Base-by-base conservation (phyloP, 2,329 filamentous ascomycete genomes). In the Nigrospora oryzae region DNA sequence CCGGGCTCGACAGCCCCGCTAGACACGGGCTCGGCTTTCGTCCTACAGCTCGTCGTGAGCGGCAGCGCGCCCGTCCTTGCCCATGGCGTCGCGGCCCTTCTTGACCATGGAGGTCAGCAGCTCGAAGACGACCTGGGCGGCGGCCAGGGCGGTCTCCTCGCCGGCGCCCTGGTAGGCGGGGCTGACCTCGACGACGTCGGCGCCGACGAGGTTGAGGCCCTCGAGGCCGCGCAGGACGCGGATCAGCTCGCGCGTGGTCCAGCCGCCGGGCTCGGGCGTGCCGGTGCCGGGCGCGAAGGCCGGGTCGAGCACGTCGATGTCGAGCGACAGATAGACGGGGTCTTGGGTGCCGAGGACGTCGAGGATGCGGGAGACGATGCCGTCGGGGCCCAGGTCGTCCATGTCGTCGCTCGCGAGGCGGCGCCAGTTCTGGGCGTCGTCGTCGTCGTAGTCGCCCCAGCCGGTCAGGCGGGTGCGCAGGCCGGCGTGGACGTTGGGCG, bases 231-330 rank as follows among this genome's bases (percentile, higher is more conserved):
- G 73, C 60, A 95, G 65, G 46, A 95, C 88, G 12, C 85, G 73
- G 51, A 95, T 91, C 54, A 95, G 71, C 69, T 95, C 90, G 42
- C 89, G 73, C 16, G 86, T 94, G 6, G 87, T 93, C 89, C 89
- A 95, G 34, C 89, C 89, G 46, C 90, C 89, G 0, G 89, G 85
- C 68, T 95, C 89, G 0, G 89, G 89, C 0, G 89, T 95, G 1
- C 89, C 90, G 0, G 89, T 95, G 2, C 84, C 87, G 0, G 88
- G 87, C 2, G 77, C 77, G 40, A 67, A 57, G 0, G 63, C 80
- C 0, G 84, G 84, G 61, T 88, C 84, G 48, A 89, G 70, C 0
- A 88, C 83, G 62, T 89, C 84, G 56, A 88, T 88, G 57, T 88
- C 84, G 13, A 88, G 77, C 33, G 79, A 85, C 11, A 94, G 68